Percentiles rank a stretch among this genome's conserved stretches.
phyloP scores from a whole-genome alignment of 768 basidiomycete species.

The Agrocybe pediades region DNA sequence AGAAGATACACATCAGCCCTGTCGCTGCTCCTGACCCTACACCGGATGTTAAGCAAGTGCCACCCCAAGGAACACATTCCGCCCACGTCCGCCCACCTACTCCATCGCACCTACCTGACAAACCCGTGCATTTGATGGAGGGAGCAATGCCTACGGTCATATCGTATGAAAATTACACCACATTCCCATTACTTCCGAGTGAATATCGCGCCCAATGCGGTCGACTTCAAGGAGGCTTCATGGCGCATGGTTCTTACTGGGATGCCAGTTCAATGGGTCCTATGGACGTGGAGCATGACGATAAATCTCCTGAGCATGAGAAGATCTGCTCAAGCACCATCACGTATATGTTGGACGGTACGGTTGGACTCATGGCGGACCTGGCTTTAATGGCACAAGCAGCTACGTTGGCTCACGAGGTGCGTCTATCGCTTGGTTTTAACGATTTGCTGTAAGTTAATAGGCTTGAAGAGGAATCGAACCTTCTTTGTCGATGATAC shows the following conservation, averaged over 20 bases:
- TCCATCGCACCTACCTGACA: background rate
- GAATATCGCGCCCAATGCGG: conserved; percentile 62
- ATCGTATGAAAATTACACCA: conserved; percentile 59
- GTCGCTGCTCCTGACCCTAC: background rate
- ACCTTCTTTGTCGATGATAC: conserved; percentile 73
- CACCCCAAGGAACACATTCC: conserved; percentile 19
- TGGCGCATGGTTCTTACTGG: conserved; percentile 59
- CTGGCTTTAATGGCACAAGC: conserved; percentile 68
- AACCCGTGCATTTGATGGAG: background rate
- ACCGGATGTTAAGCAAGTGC: too few species aligned
- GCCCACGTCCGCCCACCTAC: background rate
- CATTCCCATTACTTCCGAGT: conserved; percentile 55
- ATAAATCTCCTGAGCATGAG: conserved; percentile 8
- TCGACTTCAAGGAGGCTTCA: conserved; percentile 46
- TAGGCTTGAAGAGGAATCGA: conserved; percentile 47
- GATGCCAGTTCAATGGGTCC: conserved; percentile 29
- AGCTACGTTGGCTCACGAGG: conserved; percentile 68
- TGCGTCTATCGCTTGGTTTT: conserved; percentile 24
- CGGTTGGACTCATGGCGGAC: conserved; percentile 66
- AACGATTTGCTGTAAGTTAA: background rate
- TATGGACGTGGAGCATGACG: conserved; percentile 32
- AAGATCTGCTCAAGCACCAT: conserved; percentile 60
- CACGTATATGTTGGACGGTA: conserved; percentile 72
- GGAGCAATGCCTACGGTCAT: conserved; percentile 25
- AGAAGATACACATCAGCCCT: background rate